Evolutionary conservation across 306 rosid genomes (phyloP).

Genomic region (Cucurbita pepo): DNA sequence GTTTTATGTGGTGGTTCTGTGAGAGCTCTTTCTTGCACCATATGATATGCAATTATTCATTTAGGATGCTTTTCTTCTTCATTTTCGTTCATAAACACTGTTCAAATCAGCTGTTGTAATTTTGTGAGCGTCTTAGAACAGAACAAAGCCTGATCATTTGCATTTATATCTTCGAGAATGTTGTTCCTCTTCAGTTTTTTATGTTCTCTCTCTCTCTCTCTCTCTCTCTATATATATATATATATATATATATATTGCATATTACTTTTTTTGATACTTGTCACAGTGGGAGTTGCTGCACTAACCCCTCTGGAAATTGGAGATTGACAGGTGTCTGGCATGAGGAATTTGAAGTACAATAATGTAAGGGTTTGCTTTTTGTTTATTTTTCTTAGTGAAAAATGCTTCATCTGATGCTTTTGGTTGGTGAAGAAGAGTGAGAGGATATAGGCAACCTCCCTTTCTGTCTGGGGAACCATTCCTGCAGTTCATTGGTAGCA

Average conservation of each 20-base stretch:
- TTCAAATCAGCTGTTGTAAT: background rate
- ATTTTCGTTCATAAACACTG: background rate
- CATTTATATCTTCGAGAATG: background rate
- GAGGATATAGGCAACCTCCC: background rate
- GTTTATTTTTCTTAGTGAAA: background rate
- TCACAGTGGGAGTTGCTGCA: background rate
- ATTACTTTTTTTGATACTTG: background rate
- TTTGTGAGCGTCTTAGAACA: background rate
- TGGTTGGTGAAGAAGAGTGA: background rate
- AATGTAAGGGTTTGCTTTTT: background rate
- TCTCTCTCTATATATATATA: no score
- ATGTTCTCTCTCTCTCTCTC: no score
- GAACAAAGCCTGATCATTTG: background rate
- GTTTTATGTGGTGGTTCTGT: background rate
- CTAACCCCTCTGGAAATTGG: background rate
- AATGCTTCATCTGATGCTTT: background rate
- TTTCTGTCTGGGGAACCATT: background rate
- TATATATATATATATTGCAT: background rate
- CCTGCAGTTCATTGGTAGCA: background rate
- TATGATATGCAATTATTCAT: background rate
- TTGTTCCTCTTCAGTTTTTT: background rate
- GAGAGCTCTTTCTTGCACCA: background rate
- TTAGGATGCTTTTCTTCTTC: background rate
- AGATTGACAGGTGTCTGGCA: constrained; percentile 3
- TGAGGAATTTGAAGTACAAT: constrained; percentile 3